These are phyloP conservation scores for Metschnikowia henanensis DNA, from an alignment of 805 yeast genomes.

Conservation along the genomic window DNA sequence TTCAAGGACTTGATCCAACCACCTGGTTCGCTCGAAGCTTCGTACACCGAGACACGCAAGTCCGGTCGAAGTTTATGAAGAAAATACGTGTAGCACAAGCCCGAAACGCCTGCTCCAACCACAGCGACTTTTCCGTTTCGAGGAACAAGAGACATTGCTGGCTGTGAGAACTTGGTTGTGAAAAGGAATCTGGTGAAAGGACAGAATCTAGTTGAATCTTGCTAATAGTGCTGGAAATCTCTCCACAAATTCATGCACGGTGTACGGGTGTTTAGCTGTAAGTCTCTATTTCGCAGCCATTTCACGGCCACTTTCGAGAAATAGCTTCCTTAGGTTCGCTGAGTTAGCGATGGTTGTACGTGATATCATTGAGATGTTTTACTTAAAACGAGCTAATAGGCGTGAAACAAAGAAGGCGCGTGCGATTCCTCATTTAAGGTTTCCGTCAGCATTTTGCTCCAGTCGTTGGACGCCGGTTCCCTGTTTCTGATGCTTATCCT, in stretches of 20 bases:
- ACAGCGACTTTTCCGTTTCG: slow-evolving; percentile 57
- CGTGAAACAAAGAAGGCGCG: slow-evolving; percentile 24
- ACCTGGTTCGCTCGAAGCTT: slow-evolving; percentile 56
- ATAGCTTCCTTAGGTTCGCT: too few relatives aligned
- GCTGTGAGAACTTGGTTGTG: not conserved
- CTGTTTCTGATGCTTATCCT: not conserved
- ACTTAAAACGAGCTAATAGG: slow-evolving; percentile 13
- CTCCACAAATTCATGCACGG: slow-evolving; percentile 4
- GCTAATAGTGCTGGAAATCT: not conserved
- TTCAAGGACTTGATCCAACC: slow-evolving; percentile 73
- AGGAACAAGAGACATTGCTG: slow-evolving; percentile 25
- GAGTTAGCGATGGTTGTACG: too few relatives aligned
- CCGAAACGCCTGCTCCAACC: slow-evolving; percentile 88
- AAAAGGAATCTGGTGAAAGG: too few relatives aligned
- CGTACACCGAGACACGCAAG: slow-evolving; percentile 60
- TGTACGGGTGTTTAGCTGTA: slow-evolving; percentile 2
- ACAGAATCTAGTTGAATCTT: too few relatives aligned
- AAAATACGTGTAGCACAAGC: slow-evolving; percentile 72
- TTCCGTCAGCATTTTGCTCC: slow-evolving; percentile 24
- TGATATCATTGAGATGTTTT: not conserved
- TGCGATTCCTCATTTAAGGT: slow-evolving; percentile 22
- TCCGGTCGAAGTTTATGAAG: slow-evolving; percentile 77
- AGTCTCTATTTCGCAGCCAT: not conserved
- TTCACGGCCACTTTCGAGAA: too few relatives aligned
- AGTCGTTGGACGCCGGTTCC: slow-evolving; percentile 2